Evolutionary conservation across 148 eudicot species (phyloP).

Genomic region (Oxyria digyna): DNA sequence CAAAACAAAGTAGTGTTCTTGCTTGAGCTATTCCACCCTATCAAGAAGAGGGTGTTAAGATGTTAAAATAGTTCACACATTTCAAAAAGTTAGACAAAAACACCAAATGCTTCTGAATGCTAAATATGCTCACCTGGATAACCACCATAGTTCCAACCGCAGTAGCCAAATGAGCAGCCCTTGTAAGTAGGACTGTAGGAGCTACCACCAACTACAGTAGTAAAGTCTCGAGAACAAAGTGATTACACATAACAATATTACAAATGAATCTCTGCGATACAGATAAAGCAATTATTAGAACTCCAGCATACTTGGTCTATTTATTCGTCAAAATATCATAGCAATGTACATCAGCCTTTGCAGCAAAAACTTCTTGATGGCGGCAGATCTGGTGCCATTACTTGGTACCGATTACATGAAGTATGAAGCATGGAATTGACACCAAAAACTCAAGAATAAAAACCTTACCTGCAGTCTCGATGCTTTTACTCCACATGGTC

Average conservation of each 20-base stretch:
- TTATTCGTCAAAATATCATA: slow-evolving; percentile 88
- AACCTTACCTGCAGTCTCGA: too few relatives aligned
- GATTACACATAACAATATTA: not conserved
- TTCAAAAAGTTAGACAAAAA: not conserved
- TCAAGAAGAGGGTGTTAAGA: not conserved
- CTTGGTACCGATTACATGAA: too few relatives aligned
- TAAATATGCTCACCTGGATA: slow-evolving; percentile 56
- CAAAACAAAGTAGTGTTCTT: too few relatives aligned
- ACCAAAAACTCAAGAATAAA: too few relatives aligned
- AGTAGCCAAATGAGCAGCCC: slow-evolving; percentile 99
- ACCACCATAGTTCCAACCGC: slow-evolving; percentile 99
- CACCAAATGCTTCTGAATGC: not conserved
- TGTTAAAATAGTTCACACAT: not conserved
- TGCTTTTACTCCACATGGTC: too few relatives aligned
- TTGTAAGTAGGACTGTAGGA: slow-evolving; percentile 51
- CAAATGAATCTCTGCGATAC: not conserved
- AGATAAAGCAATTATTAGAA: not conserved
- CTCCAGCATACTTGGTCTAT: slow-evolving; percentile 76
- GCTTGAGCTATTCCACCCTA: slow-evolving; percentile 99
- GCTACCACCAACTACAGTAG: not conserved
- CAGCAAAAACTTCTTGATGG: too few relatives aligned
- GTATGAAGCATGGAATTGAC: too few relatives aligned
- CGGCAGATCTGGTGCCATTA: too few relatives aligned
- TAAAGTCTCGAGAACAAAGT: not conserved
- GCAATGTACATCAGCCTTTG: slow-evolving; percentile 95